Percentiles rank a stretch among this genome's conserved stretches.
These are phyloP conservation scores for Trichoderma virens DNA, from an alignment of 495 filamentous ascomycete species.

Conservation along the genomic window DNA sequence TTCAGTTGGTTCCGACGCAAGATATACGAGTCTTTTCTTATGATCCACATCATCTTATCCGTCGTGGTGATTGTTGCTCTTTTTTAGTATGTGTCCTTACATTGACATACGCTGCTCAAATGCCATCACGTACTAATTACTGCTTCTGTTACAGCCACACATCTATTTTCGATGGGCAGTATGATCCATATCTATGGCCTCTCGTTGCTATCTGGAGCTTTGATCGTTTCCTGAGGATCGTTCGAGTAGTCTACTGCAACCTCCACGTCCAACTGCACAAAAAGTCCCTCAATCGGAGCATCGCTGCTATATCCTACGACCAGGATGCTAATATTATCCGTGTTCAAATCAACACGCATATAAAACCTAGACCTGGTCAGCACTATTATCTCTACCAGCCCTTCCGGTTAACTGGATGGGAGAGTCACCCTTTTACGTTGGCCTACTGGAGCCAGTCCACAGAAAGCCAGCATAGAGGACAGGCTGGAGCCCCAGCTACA, in stretches of 20 bases:
- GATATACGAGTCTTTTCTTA: constrained; percentile 34
- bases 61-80: constrained; percentile 32
- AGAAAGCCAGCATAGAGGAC: background rate
- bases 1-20: constrained; percentile 20
- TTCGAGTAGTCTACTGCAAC: constrained; percentile 40
- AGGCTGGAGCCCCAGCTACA: background rate
- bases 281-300: background rate
- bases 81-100: constrained; percentile 30
- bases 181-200: constrained; percentile 34
- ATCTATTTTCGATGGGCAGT: constrained; percentile 37
- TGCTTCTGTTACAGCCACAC: constrained; percentile 27
- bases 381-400: constrained; percentile 52
- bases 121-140: background rate
- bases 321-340: constrained; percentile 41
- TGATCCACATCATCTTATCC: constrained; percentile 29
- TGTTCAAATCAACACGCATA: constrained; percentile 33
- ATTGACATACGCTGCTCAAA: constrained; percentile 9
- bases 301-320: constrained; percentile 33
- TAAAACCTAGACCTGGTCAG: constrained; percentile 38
- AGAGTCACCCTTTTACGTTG: constrained; percentile 53
- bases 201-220: constrained; percentile 35
- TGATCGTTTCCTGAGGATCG: constrained; percentile 36
- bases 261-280: background rate
- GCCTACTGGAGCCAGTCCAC: constrained; percentile 28
- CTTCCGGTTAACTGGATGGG: constrained; percentile 42